Base-by-base conservation (phyloP, 2,329 filamentous ascomycete species). In the Epichloe sp. region DNA sequence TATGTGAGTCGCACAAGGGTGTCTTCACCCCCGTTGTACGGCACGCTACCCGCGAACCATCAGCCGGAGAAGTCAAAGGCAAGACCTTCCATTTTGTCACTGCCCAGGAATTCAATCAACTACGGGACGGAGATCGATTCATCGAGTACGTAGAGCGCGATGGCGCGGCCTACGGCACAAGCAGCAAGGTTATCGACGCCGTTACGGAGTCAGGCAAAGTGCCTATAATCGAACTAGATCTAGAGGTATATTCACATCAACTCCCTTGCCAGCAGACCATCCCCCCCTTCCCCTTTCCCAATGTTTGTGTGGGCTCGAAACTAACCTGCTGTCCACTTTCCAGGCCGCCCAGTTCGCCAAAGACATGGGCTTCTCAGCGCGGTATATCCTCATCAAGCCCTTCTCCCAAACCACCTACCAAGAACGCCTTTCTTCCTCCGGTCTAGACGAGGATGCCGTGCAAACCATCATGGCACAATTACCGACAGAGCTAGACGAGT, bases 1-100 rank as follows among this genome's bases (percentile, higher is more conserved):
- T 93, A 15, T 69, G 85, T 56, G 76, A 80, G 31, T 75, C 77
- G 51, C 79, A 81, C 62, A 79, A 78, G 6, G 77, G 79, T 48
- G 79, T 80, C 19, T 88, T 91, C 59, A 81, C 76, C 19, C 68
- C 66, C 46, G 77, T 80, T 10, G 65, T 74, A 14, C 71, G 70
- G 12, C 77, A 83, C 58, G 79, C 79, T 3, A 80, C 76, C 3
- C 70, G 78, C 15, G 63, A 67, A 26, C 68, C 74, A 3, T 60
- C 60, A 8, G 73, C 76, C 15, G 74, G 71, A 5, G 79, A 82
- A 58, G 60, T 67, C n/a, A 65, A 72, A 38, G 77, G 76, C 35
- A 66, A 71, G 52, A 66, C 73, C 49, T 80, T 74, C 56, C 70
- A 77, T 54, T 81, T 81, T 52, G 78, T 86, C 42, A 73, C 73